Conservation (phyloP, 768 basidiomycete species). For the Mycena alexandri region DNA sequence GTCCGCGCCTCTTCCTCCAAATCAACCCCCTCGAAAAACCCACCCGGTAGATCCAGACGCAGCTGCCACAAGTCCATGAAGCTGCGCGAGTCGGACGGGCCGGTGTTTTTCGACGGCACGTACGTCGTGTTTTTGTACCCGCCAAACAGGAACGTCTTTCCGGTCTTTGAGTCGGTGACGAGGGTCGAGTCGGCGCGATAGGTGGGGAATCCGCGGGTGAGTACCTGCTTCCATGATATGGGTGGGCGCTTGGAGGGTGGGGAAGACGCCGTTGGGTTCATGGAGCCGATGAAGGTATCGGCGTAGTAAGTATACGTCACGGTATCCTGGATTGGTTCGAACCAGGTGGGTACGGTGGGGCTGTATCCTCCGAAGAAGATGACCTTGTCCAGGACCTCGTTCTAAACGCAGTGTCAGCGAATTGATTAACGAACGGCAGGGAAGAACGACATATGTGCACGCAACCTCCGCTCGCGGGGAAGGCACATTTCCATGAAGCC, state of each 20-base stretch:
- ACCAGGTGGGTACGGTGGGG: conserved; percentile 44
- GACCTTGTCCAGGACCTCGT: conserved; percentile 45
- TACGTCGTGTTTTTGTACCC: conserved; percentile 56
- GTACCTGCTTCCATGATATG: conserved; percentile 51
- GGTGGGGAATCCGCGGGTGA: conserved; percentile 57
- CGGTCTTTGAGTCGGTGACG: conserved; percentile 50
- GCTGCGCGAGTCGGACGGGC: conserved; percentile 35
- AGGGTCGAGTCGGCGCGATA: conserved; percentile 53
- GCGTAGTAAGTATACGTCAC: conserved; percentile 55
- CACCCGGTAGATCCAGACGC: conserved; percentile 51
- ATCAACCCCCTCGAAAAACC: conserved; percentile 52
- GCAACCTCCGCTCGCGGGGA: conserved; percentile 48
- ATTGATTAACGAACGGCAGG: neutral
- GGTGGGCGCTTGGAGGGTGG: conserved; percentile 9
- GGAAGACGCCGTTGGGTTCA: conserved; percentile 23
- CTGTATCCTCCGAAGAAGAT: conserved; percentile 57
- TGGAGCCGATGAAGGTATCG: conserved; percentile 53
- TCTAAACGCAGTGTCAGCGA: neutral
- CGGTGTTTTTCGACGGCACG: conserved; percentile 49
- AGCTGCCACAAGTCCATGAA: conserved; percentile 58
- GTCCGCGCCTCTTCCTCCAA: conserved; percentile 53
- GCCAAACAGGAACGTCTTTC: conserved; percentile 53
- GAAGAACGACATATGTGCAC: conserved; percentile 38
- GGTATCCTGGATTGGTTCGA: conserved; percentile 30
- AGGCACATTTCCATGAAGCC: conserved; percentile 46